These are phyloP conservation scores for Ceratocystis huliohia DNA, from an alignment of 2,329 filamentous ascomycete species.

Conservation along the genomic window DNA sequence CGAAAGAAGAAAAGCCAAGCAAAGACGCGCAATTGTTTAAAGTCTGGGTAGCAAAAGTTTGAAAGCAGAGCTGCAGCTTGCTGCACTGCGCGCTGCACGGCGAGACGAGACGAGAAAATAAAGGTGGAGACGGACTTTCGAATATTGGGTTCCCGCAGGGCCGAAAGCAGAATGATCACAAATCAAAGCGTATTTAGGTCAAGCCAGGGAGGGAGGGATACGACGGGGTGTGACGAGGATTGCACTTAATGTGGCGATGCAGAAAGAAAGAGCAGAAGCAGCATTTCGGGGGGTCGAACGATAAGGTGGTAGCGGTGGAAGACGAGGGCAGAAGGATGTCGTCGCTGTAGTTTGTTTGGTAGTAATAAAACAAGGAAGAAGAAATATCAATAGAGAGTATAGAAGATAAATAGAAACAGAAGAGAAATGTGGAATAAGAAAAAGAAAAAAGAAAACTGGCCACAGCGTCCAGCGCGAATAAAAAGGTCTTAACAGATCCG, in stretches of 20 bases:
- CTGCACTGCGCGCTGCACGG: neutral
- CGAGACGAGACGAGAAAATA: neutral
- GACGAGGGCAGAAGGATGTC: neutral
- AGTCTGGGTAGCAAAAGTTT: neutral
- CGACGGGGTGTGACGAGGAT: neutral
- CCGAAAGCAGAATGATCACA: slow-evolving; percentile 1
- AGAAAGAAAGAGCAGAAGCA: neutral
- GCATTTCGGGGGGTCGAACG: neutral
- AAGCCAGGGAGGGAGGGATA: neutral
- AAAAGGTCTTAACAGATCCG: neutral
- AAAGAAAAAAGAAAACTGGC: neutral
- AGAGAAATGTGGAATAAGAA: neutral
- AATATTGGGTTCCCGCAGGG: neutral
- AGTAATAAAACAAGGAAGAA: neutral
- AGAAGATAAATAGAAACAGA: neutral
- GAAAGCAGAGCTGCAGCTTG: neutral
- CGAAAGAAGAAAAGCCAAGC: slow-evolving; percentile 12
- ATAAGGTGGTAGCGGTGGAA: neutral
- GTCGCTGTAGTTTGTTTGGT: neutral
- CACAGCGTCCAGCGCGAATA: neutral
- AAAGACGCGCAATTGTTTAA: slow-evolving; percentile 12
- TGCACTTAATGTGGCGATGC: slow-evolving; percentile 7
- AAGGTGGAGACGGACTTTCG: neutral
- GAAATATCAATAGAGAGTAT: neutral
- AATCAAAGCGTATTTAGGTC: neutral